phyloP scores from a whole-genome alignment of 371 early-diverging fungal genomes.

The Syncephalastrum racemosum region DNA sequence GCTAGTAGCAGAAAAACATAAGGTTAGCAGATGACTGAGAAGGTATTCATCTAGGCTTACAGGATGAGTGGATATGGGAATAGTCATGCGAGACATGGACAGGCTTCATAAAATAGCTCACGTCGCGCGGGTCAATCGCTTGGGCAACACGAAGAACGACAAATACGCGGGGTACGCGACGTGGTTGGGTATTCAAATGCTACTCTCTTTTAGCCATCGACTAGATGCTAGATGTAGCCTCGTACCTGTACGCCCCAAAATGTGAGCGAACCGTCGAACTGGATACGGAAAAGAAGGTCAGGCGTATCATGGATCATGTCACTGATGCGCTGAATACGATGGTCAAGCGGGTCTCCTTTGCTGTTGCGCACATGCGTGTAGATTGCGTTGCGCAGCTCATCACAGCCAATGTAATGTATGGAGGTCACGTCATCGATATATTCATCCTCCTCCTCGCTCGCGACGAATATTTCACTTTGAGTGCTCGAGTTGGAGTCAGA shows the following conservation, averaged over 20 bases:
- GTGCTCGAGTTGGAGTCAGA: slow-evolving; percentile 25
- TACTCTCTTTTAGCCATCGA: slow-evolving; percentile 14
- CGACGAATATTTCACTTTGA: not conserved
- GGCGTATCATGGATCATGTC: slow-evolving; percentile 74
- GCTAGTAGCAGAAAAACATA: slow-evolving; percentile 31
- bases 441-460: slow-evolving; percentile 12
- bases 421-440: slow-evolving; percentile 37
- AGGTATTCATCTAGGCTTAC: slow-evolving; percentile 18
- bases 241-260: slow-evolving; percentile 82
- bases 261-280: slow-evolving; percentile 68
- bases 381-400: slow-evolving; percentile 55
- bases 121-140: slow-evolving; percentile 56
- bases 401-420: slow-evolving; percentile 68
- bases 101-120: slow-evolving; percentile 58
- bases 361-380: slow-evolving; percentile 34
- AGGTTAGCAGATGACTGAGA: not conserved
- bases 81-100: slow-evolving; percentile 60
- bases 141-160: slow-evolving; percentile 66
- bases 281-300: slow-evolving; percentile 73
- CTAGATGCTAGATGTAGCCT: not conserved
- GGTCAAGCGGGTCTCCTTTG: slow-evolving; percentile 29
- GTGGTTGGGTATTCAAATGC: slow-evolving; percentile 62
- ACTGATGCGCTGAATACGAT: slow-evolving; percentile 47
- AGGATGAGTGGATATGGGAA: slow-evolving; percentile 43
- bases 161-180: slow-evolving; percentile 67